phyloP scores from a whole-genome alignment of 2,329 filamentous ascomycete species.

The Botrytis hyacinthi region DNA sequence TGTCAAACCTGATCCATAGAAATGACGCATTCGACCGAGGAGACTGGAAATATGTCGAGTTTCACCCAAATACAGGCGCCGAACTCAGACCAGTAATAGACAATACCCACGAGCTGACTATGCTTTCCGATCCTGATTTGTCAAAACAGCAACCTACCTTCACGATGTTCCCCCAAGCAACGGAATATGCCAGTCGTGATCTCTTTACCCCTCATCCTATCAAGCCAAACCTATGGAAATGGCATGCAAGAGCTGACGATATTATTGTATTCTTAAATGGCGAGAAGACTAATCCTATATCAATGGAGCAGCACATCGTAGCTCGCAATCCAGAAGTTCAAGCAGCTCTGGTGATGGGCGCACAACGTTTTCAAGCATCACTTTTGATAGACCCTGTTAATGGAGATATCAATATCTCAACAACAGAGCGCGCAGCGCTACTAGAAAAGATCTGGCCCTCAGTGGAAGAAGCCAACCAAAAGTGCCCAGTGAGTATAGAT shows the following conservation, averaged over 20 bases:
- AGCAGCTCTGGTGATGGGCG: background rate
- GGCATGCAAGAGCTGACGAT: conserved; percentile 42
- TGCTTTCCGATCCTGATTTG: background rate
- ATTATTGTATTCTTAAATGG: conserved; percentile 45
- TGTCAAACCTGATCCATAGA: background rate
- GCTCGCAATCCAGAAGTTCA: background rate
- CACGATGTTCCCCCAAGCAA: background rate
- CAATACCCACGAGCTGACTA: background rate
- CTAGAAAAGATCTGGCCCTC: background rate
- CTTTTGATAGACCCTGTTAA: background rate
- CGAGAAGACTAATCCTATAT: conserved; percentile 45
- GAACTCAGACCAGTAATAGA: conserved; percentile 6
- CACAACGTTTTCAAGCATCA: background rate
- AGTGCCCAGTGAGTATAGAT: background rate
- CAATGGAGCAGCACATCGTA: conserved; percentile 12
- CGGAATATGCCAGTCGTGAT: background rate
- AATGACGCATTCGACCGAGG: background rate
- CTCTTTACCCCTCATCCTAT: conserved; percentile 37
- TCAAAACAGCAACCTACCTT: background rate
- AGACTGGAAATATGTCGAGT: conserved; percentile 1
- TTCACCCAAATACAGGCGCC: conserved; percentile 38
- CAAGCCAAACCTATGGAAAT: conserved; percentile 40
- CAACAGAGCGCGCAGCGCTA: background rate
- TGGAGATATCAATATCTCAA: background rate
- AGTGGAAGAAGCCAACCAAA: background rate